Evolutionary conservation across 1,139 yeast species (phyloP).

Genomic region (Yamadazyma dendronema): DNA sequence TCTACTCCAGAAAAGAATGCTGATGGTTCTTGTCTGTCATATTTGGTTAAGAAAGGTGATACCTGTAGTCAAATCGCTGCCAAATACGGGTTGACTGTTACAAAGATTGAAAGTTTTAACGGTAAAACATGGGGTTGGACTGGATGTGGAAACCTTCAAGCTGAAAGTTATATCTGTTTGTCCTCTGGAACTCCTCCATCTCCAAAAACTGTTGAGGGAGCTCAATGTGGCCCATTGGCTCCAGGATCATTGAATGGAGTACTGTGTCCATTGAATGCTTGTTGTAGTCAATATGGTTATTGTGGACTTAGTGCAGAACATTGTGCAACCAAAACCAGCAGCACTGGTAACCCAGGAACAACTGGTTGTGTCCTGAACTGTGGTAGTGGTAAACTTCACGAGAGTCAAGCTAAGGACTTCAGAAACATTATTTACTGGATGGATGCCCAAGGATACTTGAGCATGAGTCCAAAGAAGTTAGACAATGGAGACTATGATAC

Average conservation of each 20-base stretch:
- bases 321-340: constrained; percentile 10
- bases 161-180: constrained; percentile 14
- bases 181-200: constrained; percentile 17
- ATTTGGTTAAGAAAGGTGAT: constrained; percentile 12
- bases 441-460: constrained; percentile 13
- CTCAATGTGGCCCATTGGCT: constrained; percentile 19
- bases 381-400: constrained; percentile 18
- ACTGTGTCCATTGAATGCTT: constrained; percentile 18
- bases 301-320: constrained; percentile 17
- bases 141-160: constrained; percentile 14
- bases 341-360: constrained; percentile 13
- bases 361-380: constrained; percentile 18
- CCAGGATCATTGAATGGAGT: constrained; percentile 14
- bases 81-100: constrained; percentile 8
- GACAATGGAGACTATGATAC: constrained; percentile 10
- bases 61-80: constrained; percentile 10
- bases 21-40: constrained; percentile 13
- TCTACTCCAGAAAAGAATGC: constrained; percentile 9
- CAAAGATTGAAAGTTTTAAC: constrained; percentile 12
- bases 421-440: constrained; percentile 20
- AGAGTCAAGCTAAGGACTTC: constrained; percentile 14
- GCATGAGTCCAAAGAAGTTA: constrained; percentile 12
- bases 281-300: constrained; percentile 18
- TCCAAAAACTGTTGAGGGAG: constrained; percentile 13
- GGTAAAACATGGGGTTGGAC: constrained; percentile 17